These are phyloP conservation scores for Teratosphaeria viscida DNA, from an alignment of 2,329 filamentous ascomycete species.

Conservation along the genomic window DNA sequence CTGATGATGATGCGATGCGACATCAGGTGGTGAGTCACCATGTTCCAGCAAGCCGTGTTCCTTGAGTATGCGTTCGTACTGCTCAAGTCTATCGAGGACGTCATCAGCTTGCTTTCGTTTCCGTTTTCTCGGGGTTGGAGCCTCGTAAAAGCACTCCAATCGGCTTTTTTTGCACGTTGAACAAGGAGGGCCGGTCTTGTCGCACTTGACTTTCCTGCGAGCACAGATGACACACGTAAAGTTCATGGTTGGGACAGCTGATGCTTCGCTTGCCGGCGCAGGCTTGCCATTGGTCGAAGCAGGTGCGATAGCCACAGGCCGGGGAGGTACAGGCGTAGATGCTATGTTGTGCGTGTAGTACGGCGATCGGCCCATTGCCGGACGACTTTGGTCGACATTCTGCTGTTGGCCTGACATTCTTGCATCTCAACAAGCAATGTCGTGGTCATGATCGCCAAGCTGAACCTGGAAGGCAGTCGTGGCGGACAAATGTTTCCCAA, in stretches of 20 bases:
- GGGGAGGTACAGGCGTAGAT: neutral
- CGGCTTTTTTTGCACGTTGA: constrained; percentile 25
- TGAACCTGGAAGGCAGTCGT: neutral
- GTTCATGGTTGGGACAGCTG: constrained; percentile 11
- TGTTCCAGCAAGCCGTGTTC: constrained; percentile 25
- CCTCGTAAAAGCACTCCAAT: constrained; percentile 32
- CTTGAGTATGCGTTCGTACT: constrained; percentile 31
- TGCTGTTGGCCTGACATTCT: neutral
- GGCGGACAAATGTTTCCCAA: neutral
- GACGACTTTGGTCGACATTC: neutral
- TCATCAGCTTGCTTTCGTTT: constrained; percentile 28
- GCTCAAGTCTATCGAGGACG: constrained; percentile 27
- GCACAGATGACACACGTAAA: constrained; percentile 25
- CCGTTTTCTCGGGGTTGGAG: constrained; percentile 29
- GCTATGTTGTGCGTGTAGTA: neutral
- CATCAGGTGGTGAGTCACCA: neutral
- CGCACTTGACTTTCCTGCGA: constrained; percentile 33
- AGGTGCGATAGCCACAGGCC: constrained; percentile 5
- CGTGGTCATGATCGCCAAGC: neutral
- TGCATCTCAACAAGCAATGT: neutral
- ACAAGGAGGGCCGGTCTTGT: constrained; percentile 25
- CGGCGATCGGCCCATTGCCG: neutral
- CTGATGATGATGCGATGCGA: neutral
- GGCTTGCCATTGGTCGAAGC: neutral
- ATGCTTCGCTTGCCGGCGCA: neutral